These are phyloP conservation scores for Acacia pycnantha DNA, from an alignment of 331 rosid genomes.

Conservation along the genomic window DNA sequence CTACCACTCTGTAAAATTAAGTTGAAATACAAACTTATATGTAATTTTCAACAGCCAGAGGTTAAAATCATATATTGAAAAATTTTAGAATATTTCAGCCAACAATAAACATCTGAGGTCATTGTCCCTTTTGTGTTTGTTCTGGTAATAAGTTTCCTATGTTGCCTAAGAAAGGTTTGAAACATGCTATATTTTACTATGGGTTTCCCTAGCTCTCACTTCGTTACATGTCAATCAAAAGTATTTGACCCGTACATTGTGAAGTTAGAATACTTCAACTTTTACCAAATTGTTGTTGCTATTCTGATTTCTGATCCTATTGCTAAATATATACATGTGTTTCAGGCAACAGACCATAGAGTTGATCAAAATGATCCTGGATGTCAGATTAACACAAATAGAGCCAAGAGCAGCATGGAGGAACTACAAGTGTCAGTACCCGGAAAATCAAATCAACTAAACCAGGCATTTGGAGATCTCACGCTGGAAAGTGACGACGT, in stretches of 20 bases:
- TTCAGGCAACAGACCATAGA: constrained; percentile 62
- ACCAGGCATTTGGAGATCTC: constrained; percentile 47
- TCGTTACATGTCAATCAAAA: not conserved
- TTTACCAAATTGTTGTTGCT: not conserved
- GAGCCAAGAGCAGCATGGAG: constrained; percentile 52
- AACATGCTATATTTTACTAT: not conserved
- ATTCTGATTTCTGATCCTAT: constrained; percentile 17
- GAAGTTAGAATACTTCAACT: not conserved
- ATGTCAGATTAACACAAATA: constrained; percentile 40
- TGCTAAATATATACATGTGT: not conserved
- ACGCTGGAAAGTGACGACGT: constrained; percentile 46
- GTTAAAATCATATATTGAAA: not conserved
- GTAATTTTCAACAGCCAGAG: not conserved
- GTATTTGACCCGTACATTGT: not conserved
- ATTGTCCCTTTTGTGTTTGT: not conserved
- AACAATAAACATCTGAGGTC: not conserved
- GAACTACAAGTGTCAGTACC: constrained; percentile 42
- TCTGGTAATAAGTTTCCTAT: not conserved
- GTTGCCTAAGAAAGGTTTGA: not conserved
- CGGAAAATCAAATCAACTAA: constrained; percentile 50
- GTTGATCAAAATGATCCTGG: constrained; percentile 43
- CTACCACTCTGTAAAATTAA: not conserved
- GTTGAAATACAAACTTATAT: not conserved
- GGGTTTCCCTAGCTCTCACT: not conserved
- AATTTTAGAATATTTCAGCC: not conserved